phyloP scores from a whole-genome alignment of 495 filamentous ascomycete species.

The Copromyces sp. region DNA sequence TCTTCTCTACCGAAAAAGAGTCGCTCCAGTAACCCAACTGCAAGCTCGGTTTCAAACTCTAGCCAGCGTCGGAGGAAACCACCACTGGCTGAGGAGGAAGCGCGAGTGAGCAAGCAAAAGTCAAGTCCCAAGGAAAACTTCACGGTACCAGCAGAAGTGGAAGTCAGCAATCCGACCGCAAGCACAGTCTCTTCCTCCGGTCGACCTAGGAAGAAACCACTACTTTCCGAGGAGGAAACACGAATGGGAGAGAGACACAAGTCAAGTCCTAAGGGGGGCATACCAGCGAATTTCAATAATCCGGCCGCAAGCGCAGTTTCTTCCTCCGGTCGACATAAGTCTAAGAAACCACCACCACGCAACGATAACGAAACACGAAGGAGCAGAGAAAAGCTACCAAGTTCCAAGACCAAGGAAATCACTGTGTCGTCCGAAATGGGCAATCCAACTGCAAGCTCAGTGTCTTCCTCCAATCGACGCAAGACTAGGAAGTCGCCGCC shows the following conservation, averaged over 20 bases:
- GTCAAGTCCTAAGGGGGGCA: no score
- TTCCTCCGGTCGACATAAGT: no score
- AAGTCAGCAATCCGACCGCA: not conserved
- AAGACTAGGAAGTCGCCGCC: not conserved
- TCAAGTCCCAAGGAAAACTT: not conserved
- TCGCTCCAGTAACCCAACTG: not conserved
- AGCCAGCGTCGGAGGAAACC: constrained; percentile 10
- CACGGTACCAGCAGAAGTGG: constrained; percentile 1
- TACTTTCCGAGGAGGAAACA: no score
- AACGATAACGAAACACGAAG: not conserved
- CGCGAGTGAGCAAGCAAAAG: not conserved
- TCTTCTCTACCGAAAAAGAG: not conserved
- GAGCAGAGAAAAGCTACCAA: not conserved
- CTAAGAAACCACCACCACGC: not conserved
- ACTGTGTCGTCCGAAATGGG: not conserved
- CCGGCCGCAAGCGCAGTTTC: no score
- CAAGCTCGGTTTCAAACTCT: not conserved
- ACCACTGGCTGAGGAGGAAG: not conserved
- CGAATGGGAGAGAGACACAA: no score
- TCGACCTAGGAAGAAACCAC: not conserved
- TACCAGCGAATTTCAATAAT: no score
- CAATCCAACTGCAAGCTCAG: not conserved
- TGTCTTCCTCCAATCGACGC: not conserved
- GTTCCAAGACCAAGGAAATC: not conserved
- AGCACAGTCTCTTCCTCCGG: not conserved